phyloP scores from a whole-genome alignment of 352 stramenopile genomes.

The Phytophthora cactorum region DNA sequence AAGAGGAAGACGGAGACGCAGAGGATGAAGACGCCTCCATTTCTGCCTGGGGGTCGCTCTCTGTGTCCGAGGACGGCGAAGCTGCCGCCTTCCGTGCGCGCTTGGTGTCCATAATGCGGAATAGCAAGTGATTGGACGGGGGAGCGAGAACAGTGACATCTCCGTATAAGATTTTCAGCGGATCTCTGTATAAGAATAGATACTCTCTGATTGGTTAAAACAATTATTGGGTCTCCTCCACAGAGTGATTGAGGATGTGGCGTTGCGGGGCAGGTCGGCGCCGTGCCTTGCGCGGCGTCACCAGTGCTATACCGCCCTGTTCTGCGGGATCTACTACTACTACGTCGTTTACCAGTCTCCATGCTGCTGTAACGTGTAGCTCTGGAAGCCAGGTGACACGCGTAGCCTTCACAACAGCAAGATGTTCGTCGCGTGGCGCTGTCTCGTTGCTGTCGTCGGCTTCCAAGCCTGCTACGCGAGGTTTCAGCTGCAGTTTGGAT shows the following conservation, averaged over 20 bases:
- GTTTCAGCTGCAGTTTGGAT: slow-evolving; percentile 3
- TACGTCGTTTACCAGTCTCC: neutral
- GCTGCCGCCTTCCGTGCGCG: slow-evolving; percentile 23
- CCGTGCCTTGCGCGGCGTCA: slow-evolving; percentile 33
- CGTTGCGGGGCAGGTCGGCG: slow-evolving; percentile 33
- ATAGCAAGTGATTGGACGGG: slow-evolving; percentile 34
- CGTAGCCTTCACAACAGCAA: slow-evolving; percentile 5
- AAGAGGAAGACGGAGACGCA: slow-evolving; percentile 5
- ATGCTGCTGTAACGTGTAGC: slow-evolving; percentile 2
- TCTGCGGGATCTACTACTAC: neutral
- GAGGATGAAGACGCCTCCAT: neutral
- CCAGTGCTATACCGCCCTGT: slow-evolving; percentile 13
- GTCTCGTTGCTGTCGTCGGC: slow-evolving; percentile 5
- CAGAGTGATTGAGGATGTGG: slow-evolving; percentile 29
- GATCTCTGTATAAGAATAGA: neutral
- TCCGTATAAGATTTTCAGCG: slow-evolving; percentile 27
- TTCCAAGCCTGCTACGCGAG: slow-evolving; percentile 1
- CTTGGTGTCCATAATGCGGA: slow-evolving; percentile 31
- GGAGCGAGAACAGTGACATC: slow-evolving; percentile 55
- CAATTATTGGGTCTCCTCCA: slow-evolving; percentile 4
- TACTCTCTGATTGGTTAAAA: slow-evolving; percentile 25
- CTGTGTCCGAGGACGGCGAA: slow-evolving; percentile 16
- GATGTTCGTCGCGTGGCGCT: neutral
- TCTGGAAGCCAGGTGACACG: neutral
- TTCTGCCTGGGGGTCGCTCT: slow-evolving; percentile 3